Evolutionary conservation across 2,329 filamentous ascomycete species (phyloP).

Genomic region (Ilyonectria destructans): DNA sequence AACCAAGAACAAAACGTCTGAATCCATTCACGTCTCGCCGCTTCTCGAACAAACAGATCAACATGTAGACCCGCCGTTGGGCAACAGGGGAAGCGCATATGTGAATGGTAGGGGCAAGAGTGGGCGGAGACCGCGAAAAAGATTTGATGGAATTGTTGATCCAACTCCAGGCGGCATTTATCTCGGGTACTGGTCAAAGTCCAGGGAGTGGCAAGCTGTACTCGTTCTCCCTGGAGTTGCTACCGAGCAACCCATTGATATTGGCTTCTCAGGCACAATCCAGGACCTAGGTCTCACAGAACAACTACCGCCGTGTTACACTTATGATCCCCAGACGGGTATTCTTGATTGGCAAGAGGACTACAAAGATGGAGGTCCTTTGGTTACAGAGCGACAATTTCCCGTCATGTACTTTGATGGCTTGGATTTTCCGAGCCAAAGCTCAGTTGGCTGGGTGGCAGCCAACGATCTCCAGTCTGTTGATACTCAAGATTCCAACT

Average conservation of each 20-base stretch:
- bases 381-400: background rate
- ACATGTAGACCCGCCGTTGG: too few relatives aligned
- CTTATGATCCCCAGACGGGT: background rate
- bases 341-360: background rate
- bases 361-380: background rate
- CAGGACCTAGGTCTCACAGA: slow-evolving; percentile 12
- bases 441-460: background rate
- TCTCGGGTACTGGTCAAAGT: slow-evolving; percentile 12
- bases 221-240: slow-evolving; percentile 22
- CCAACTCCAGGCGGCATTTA: slow-evolving; percentile 22
- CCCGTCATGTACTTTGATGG: slow-evolving; percentile 1
- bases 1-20: too few relatives aligned
- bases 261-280: background rate
- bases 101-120: too few relatives aligned
- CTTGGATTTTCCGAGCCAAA: background rate
- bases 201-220: slow-evolving; percentile 4
- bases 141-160: slow-evolving; percentile 2
- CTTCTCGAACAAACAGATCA: too few relatives aligned
- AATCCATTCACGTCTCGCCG: too few relatives aligned
- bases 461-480: background rate
- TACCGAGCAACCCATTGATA: background rate
- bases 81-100: too few relatives aligned
- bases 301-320: background rate
- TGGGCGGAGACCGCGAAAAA: background rate
- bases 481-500: too few relatives aligned